phyloP scores from a whole-genome alignment of 805 yeast species.

The Hemisphaericaspora nanyangensis region DNA sequence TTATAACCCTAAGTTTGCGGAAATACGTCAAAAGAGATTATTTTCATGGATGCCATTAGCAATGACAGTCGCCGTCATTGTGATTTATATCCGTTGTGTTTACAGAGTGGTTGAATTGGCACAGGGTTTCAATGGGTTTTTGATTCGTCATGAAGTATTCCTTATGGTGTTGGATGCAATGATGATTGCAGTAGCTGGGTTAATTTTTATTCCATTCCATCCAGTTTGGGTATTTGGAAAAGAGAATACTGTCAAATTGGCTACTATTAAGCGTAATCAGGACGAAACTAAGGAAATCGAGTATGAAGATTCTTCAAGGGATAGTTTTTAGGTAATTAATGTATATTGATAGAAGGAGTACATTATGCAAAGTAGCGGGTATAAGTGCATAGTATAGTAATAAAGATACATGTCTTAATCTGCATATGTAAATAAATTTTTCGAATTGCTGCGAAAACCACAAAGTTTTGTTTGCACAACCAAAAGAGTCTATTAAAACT shows the following conservation, averaged over 20 bases:
- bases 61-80: conserved; percentile 27
- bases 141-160: conserved; percentile 33
- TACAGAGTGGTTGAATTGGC: conserved; percentile 40
- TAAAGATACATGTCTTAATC: too few species aligned
- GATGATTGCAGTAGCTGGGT: conserved; percentile 34
- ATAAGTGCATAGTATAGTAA: too few species aligned
- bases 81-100: conserved; percentile 32
- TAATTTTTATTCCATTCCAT: conserved; percentile 36
- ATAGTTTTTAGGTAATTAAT: background rate
- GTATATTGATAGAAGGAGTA: too few species aligned
- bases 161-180: conserved; percentile 37
- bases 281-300: conserved; percentile 13
- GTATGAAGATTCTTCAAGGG: conserved; percentile 1
- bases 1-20: conserved; percentile 25
- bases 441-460: too few species aligned
- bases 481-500: too few species aligned
- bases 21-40: conserved; percentile 22
- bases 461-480: too few species aligned
- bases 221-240: conserved; percentile 34
- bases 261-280: conserved; percentile 21
- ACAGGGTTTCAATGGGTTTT: conserved; percentile 35
- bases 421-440: too few species aligned
- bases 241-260: conserved; percentile 22
- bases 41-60: conserved; percentile 32
- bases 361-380: too few species aligned